Evolutionary conservation across 202 grass and related monocot genomes (phyloP), one percentile per base, ranked within the genome.

Genomic region (Eragrostis tef): DNA sequence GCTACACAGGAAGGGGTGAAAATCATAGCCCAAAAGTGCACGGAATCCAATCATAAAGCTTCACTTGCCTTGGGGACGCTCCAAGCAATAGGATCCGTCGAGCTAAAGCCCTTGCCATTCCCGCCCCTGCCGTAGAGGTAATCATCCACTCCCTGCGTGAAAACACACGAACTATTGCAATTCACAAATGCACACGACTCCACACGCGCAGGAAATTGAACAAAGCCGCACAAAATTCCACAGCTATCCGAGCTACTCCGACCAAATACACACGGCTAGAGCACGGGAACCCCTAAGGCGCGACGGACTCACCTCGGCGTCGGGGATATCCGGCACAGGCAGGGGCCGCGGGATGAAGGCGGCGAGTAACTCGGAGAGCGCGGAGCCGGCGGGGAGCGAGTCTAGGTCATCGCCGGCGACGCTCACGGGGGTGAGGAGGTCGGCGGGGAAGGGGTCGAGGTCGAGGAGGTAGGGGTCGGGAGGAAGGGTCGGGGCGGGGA

Each of bases 301-400:
- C 43, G 76, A 45, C 21, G 26, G 46, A 59, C 77, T 86, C 71
- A 94, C 91, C 80, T 88, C 69, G 26, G 47, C 69, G 39, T 42
- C 70, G 31, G 71, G 47, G 20, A 42, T 19, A n/a, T 51, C 74
- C 48, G 86, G 69, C 67, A 58, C 47, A n/a, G 53, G 79, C 17
- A 73, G 53, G 71, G 43, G 27, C 75, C 74, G 86, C 43, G 90
- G 95, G 60, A 93, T 34, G 41, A 87, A 49, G 36, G 79, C 73
- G 21, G 82, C 86, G 60, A 98, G 83, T 48, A 94, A 65, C 22
- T 84, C 86, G 27, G 82, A 75, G 24, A 94, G 72, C 26, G 90
- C 90, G 34, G 82, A 75, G 71, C 56, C 77, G 45, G 88, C 79
- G 34, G 86, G 88, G 68, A 98, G 86, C 7, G 45, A 75, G 57